Percentiles rank a stretch among this genome's conserved stretches.
phyloP scores from a whole-genome alignment of 2,329 filamentous ascomycete genomes.

The Cercospora sp. region DNA sequence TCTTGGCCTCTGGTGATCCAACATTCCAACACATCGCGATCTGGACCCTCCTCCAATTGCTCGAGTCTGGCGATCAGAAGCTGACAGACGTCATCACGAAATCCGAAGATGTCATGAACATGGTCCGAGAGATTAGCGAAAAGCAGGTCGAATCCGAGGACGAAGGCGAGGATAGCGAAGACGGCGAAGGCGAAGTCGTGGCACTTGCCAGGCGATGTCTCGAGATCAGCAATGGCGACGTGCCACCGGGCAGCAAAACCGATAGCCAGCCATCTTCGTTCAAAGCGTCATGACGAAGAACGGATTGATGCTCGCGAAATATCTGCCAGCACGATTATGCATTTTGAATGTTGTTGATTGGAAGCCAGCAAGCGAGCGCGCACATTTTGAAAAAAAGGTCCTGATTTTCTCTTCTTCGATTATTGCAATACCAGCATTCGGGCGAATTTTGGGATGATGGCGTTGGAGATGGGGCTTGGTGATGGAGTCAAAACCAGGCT shows the following conservation, averaged over 20 bases:
- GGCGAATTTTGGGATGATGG: slow-evolving; percentile 6
- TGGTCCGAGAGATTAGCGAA: slow-evolving; percentile 89
- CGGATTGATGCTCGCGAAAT: not conserved
- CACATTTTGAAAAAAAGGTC: not conserved
- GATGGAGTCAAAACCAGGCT: not conserved
- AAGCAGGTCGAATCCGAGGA: slow-evolving; percentile 81
- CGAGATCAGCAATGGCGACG: slow-evolving; percentile 51
- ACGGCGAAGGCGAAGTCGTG: slow-evolving; percentile 89
- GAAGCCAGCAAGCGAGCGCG: slow-evolving; percentile 25
- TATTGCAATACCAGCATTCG: slow-evolving; percentile 22
- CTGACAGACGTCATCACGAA: slow-evolving; percentile 87
- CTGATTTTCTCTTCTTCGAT: slow-evolving; percentile 8
- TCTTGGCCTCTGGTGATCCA: slow-evolving; percentile 88
- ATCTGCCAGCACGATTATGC: slow-evolving; percentile 5
- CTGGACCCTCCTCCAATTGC: slow-evolving; percentile 92
- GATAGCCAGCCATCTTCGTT: slow-evolving; percentile 27
- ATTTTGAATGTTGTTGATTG: slow-evolving; percentile 20
- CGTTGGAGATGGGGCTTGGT: slow-evolving; percentile 1
- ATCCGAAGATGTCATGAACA: slow-evolving; percentile 85
- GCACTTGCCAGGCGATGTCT: slow-evolving; percentile 86
- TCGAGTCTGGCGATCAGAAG: slow-evolving; percentile 90
- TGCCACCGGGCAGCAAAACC: slow-evolving; percentile 20
- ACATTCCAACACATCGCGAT: slow-evolving; percentile 99
- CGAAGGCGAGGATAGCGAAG: slow-evolving; percentile 84
- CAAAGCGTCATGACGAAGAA: slow-evolving; percentile 19